Base-by-base conservation (phyloP, 2,329 filamentous ascomycete genomes). In the Fusarium zealandicum region DNA sequence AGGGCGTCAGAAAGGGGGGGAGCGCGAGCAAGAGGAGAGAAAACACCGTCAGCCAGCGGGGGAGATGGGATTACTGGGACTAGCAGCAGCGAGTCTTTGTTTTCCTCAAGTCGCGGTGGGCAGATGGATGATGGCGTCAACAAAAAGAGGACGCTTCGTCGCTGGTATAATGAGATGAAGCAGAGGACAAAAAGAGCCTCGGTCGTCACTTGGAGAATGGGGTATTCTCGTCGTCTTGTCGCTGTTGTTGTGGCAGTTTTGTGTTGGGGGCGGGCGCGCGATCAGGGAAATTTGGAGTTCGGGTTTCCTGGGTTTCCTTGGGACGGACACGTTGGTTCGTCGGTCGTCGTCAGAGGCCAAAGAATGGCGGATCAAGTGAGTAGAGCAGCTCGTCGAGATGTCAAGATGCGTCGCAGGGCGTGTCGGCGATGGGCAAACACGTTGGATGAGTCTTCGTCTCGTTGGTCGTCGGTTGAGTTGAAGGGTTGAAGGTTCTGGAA, bases 381-480 rank as follows among this genome's bases (percentile, higher is more conserved):
- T 25, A 50, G 51, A 53, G 46, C 42, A 57, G 57, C 57, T 59
- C 44, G 46, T 61, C 57, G 45, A 54, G 59, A 52, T 63, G 48
- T 67, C 54, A 42, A 47, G 18, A 53, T 46, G 48, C 51, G 51
- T 67, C 51, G 54, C 48, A 63, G 54, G 53, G 42, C 25, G 64
- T 66, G 63, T 67, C 32, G 40, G 53, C 62, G 64, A 55, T 63
- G 51, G 52, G 63, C 63, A 54, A 66, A 67, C 64, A 67, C 64
- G 48, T 52, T 25, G 22, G 17, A 35, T 54, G 31, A 57, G 30
- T 52, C 45, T 66, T 65, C 54, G 61, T 65, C 59, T 63, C 51
- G 61, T 59, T 66, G 63, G 65, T 67, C 64, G 56, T 64, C 33
- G 50, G 33, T 67, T 64, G 59, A 66, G 64, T 64, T 64, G 64